Evolutionary conservation across 768 basidiomycete genomes (phyloP).

Genomic region (Pisolithus albus): DNA sequence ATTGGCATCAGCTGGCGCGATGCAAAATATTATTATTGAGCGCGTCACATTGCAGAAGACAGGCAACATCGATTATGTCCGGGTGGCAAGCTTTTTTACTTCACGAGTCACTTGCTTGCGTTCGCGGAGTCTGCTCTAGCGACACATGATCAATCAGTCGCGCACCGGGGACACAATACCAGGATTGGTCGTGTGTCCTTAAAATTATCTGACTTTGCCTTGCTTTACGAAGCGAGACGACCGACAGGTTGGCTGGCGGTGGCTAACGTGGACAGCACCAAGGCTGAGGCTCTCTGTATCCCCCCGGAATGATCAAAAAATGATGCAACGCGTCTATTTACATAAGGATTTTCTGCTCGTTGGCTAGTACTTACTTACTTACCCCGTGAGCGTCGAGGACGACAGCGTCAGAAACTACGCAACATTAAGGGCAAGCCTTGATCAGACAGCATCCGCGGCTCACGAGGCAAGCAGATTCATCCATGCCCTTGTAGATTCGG

Average conservation of each 20-base stretch:
- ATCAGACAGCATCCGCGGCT: conserved; percentile 10
- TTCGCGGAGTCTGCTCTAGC: conserved; percentile 18
- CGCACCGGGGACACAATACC: conserved; percentile 11
- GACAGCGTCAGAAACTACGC: conserved; percentile 6
- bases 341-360: conserved; percentile 11
- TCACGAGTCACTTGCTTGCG: background rate
- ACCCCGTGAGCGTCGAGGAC: conserved; percentile 3
- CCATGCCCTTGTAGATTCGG: conserved; percentile 1
- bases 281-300: conserved; percentile 9
- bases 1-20: conserved; percentile 2
- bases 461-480: conserved; percentile 2
- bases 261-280: background rate
- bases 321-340: conserved; percentile 22
- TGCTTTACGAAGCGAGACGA: background rate
- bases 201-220: conserved; percentile 6
- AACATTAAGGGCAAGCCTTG: conserved; percentile 5
- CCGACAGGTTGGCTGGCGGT: background rate
- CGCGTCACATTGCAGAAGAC: conserved; percentile 7
- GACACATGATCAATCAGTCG: conserved; percentile 2
- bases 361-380: too few species aligned
- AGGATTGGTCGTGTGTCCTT: background rate
- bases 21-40: background rate
- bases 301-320: conserved; percentile 3
- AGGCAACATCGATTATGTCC: conserved; percentile 16
- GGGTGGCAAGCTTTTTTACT: background rate